These are phyloP conservation scores for Zygoascus bituminiphila DNA, from an alignment of 805 yeast species.

Conservation along the genomic window DNA sequence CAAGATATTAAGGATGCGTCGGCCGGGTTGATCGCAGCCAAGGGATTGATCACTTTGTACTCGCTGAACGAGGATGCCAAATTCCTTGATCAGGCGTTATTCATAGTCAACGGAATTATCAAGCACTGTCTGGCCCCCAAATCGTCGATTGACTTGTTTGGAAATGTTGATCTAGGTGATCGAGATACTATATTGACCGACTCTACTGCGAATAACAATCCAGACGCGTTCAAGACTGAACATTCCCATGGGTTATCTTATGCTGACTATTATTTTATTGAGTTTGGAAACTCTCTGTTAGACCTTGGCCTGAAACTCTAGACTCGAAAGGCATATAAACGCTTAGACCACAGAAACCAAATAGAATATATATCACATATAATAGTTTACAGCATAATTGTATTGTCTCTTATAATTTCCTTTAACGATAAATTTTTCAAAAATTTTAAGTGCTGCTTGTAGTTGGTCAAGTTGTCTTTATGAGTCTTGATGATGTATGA, in stretches of 20 bases:
- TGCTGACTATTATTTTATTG: slow-evolving; percentile 29
- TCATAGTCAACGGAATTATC: slow-evolving; percentile 17
- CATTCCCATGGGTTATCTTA: slow-evolving; percentile 25
- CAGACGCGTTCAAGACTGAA: background rate
- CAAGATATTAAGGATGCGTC: slow-evolving; percentile 25
- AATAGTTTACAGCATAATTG: no score
- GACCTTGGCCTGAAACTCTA: slow-evolving; percentile 19
- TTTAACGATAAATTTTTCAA: no score
- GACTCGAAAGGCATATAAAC: background rate
- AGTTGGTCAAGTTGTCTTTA: no score
- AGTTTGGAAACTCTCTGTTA: slow-evolving; percentile 25
- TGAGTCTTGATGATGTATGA: no score
- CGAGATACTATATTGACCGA: slow-evolving; percentile 21
- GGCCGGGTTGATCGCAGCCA: slow-evolving; percentile 27
- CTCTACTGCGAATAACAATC: background rate
- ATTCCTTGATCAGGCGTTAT: slow-evolving; percentile 17
- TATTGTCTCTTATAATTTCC: no score
- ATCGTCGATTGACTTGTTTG: background rate
- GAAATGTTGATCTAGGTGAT: slow-evolving; percentile 22
- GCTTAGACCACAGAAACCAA: background rate
- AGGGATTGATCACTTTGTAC: slow-evolving; percentile 25
- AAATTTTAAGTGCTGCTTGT: no score
- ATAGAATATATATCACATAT: no score
- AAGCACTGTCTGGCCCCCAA: slow-evolving; percentile 17
- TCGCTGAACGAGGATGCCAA: slow-evolving; percentile 14